Percentiles rank a stretch among this genome's conserved stretches.
Conservation (phyloP, 192 early-diverging fungal species). For the Chytriomyces sp. region DNA sequence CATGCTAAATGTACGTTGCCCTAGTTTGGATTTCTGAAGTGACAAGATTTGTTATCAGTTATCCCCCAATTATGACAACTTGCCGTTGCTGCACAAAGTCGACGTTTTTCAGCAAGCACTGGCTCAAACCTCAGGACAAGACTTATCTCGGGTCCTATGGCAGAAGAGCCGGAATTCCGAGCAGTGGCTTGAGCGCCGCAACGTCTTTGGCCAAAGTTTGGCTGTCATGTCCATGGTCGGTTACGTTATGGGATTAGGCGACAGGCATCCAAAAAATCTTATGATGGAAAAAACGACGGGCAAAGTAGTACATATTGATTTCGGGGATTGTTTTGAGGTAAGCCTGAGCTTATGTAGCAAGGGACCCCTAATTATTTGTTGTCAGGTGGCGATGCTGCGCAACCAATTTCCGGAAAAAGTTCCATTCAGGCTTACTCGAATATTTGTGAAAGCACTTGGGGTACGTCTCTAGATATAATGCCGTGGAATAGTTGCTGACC, state of each 20-base stretch:
- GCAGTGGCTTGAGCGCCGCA: conserved; percentile 82
- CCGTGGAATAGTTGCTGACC: background rate
- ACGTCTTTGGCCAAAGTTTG: conserved; percentile 81
- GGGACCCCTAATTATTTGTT: background rate
- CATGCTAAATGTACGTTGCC: conserved; percentile 56
- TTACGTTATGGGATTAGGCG: conserved; percentile 85
- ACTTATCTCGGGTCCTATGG: conserved; percentile 83
- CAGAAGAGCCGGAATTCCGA: conserved; percentile 85
- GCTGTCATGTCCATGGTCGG: conserved; percentile 94
- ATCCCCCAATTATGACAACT: conserved; percentile 76
- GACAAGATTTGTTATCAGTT: conserved; percentile 50
- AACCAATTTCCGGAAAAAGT: conserved; percentile 89
- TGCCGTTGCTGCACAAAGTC: conserved; percentile 73
- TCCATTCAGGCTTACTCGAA: conserved; percentile 89
- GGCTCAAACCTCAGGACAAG: conserved; percentile 78
- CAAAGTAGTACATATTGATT: conserved; percentile 90
- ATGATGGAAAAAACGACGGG: conserved; percentile 78
- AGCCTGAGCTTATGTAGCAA: conserved; percentile 1
- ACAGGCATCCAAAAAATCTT: conserved; percentile 86
- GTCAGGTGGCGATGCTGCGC: conserved; percentile 77
- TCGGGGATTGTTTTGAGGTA: conserved; percentile 92
- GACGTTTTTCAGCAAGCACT: conserved; percentile 85
- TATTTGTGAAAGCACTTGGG: conserved; percentile 90
- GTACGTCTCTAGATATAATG: conserved; percentile 30
- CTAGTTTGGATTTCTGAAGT: conserved; percentile 42